phyloP scores from a whole-genome alignment of 129 eudicot species.

The Mikania micrantha region DNA sequence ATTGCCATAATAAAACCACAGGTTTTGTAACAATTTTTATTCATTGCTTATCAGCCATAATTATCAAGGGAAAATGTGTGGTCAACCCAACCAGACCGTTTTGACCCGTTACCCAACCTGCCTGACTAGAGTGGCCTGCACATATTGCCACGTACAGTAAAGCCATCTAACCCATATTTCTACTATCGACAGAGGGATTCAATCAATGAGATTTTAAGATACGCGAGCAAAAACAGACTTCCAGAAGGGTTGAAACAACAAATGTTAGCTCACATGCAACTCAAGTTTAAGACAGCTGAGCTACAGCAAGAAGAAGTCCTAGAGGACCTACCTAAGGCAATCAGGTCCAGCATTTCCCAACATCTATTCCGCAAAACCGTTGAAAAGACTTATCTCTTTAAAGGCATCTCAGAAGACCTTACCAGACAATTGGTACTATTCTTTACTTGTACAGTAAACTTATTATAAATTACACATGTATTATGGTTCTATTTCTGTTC shows the following conservation, averaged over 20 bases:
- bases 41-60: too few relatives aligned
- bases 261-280: conserved; percentile 81
- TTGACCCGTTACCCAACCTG: neutral
- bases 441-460: neutral
- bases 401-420: conserved; percentile 69
- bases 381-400: conserved; percentile 64
- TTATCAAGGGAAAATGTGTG: too few relatives aligned
- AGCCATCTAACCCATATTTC: neutral
- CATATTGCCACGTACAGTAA: neutral
- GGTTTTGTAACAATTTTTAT: too few relatives aligned
- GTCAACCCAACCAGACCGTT: neutral
- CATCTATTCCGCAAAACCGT: conserved; percentile 57
- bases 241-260: conserved; percentile 75
- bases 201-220: conserved; percentile 59
- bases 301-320: conserved; percentile 80
- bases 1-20: too few relatives aligned
- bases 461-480: too few relatives aligned
- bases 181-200: conserved; percentile 53
- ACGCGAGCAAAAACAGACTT: conserved; percentile 68
- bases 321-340: conserved; percentile 70
- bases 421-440: conserved; percentile 59
- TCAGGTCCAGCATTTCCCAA: conserved; percentile 79
- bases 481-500: too few relatives aligned
- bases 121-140: neutral
- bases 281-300: conserved; percentile 81